Evolutionary conservation across 2,329 filamentous ascomycete genomes (phyloP).

Genomic region (Xylogone sp.): DNA sequence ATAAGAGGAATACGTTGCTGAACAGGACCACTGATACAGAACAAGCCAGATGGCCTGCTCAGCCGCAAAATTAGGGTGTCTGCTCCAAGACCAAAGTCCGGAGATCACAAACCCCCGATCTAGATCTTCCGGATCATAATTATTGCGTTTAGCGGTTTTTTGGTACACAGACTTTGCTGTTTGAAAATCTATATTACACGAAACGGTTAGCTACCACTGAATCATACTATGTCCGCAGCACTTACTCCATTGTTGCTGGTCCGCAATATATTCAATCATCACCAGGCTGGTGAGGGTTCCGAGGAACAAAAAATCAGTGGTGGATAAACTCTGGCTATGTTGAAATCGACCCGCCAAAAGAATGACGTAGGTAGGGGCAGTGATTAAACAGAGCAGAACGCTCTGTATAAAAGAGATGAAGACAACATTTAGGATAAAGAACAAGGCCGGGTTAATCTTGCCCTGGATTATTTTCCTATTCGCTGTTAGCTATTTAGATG

Average conservation of each 20-base stretch:
- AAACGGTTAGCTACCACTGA: slow-evolving; percentile 1
- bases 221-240: slow-evolving; percentile 8
- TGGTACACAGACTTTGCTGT: slow-evolving; percentile 74
- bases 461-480: slow-evolving; percentile 66
- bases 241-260: slow-evolving; percentile 87
- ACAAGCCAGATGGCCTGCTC: slow-evolving; percentile 89
- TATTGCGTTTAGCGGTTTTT: slow-evolving; percentile 63
- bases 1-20: slow-evolving; percentile 63
- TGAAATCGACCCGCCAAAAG: slow-evolving; percentile 68
- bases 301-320: slow-evolving; percentile 56
- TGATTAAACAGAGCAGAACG: slow-evolving; percentile 73
- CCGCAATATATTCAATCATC: slow-evolving; percentile 73
- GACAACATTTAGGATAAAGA: slow-evolving; percentile 81
- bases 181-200: slow-evolving; percentile 62
- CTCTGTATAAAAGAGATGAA: slow-evolving; percentile 88
- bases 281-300: slow-evolving; percentile 52
- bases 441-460: slow-evolving; percentile 55
- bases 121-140: slow-evolving; percentile 68
- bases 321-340: slow-evolving; percentile 34
- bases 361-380: slow-evolving; percentile 79
- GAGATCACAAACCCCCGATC: slow-evolving; percentile 84
- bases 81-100: slow-evolving; percentile 82
- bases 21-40: slow-evolving; percentile 85
- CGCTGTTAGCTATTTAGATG: slow-evolving; percentile 4
- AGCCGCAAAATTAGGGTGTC: slow-evolving; percentile 92